Conservation (phyloP, 164 flowering plant genomes). For the Macadamia tetraphylla region DNA sequence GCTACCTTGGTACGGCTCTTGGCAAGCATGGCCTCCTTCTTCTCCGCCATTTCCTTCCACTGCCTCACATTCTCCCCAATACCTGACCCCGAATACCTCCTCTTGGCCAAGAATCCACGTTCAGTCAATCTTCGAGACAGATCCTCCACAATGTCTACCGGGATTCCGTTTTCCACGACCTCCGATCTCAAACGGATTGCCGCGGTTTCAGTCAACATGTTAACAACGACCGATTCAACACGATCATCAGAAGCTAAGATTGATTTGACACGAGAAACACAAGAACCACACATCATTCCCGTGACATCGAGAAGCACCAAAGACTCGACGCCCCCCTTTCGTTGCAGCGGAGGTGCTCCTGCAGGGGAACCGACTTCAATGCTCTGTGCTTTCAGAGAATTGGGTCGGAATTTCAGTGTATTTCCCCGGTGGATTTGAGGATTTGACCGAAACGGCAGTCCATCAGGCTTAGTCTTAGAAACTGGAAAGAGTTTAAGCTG, state of each 20-base stretch:
- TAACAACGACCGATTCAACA: conserved; percentile 84
- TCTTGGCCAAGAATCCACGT: conserved; percentile 71
- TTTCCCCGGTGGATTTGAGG: conserved; percentile 9
- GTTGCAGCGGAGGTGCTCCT: conserved; percentile 4
- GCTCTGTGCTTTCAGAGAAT: conserved; percentile 23
- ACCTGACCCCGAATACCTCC: conserved; percentile 57
- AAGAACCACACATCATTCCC: conserved; percentile 98
- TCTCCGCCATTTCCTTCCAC: conserved; percentile 80
- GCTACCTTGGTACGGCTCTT: conserved; percentile 65
- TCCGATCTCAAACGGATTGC: conserved; percentile 56
- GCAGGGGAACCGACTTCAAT: conserved; percentile 19
- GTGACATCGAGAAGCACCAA: conserved; percentile 70
- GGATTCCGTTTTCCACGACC: conserved; percentile 12
- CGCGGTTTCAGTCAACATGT: conserved; percentile 83
- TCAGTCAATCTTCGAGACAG: conserved; percentile 61
- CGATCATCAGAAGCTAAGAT: conserved; percentile 62
- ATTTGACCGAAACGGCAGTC: conserved; percentile 9
- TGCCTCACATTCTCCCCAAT: conserved; percentile 75
- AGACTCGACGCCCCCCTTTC: conserved; percentile 14
- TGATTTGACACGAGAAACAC: conserved; percentile 81
- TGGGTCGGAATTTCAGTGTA: conserved; percentile 3
- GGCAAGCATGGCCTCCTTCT: conserved; percentile 59
- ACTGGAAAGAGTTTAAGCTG: conserved; percentile 18
- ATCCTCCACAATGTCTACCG: conserved; percentile 43
- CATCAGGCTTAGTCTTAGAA: conserved; percentile 1